Evolutionary conservation across 768 basidiomycete genomes (phyloP).

Genomic region (Sistotremastrum niveocremeum): DNA sequence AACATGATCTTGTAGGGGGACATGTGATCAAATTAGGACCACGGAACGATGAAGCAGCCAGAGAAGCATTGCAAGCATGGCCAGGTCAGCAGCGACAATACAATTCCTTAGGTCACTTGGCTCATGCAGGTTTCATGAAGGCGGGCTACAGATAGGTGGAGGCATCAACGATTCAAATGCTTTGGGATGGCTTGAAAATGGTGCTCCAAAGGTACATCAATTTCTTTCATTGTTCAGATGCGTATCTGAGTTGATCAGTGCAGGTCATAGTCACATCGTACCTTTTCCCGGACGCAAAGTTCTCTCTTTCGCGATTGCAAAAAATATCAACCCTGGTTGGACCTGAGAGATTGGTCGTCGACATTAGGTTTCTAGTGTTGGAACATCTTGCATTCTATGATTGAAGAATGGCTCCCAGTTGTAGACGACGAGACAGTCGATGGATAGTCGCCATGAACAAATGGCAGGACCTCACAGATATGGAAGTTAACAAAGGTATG

Average conservation of each 20-base stretch:
- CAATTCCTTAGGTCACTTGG: not conserved
- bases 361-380: constrained; percentile 58
- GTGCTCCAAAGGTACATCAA: constrained; percentile 70
- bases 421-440: constrained; percentile 54
- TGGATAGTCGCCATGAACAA: constrained; percentile 99
- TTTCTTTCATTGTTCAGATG: not conserved
- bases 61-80: constrained; percentile 74
- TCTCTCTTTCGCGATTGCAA: constrained; percentile 60
- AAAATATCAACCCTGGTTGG: constrained; percentile 51
- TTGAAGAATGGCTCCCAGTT: constrained; percentile 35
- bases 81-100: constrained; percentile 36
- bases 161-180: constrained; percentile 81
- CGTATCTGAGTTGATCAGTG: not conserved
- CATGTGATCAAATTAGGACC: constrained; percentile 95
- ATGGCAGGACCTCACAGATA: constrained; percentile 94
- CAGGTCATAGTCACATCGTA: constrained; percentile 98
- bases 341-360: constrained; percentile 82
- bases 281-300: constrained; percentile 75
- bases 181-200: constrained; percentile 67
- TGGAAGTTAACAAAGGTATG: constrained; percentile 75
- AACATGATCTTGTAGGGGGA: constrained; percentile 61
- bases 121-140: constrained; percentile 21
- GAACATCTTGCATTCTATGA: not conserved
- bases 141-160: constrained; percentile 82
- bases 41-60: constrained; percentile 81